Evolutionary conservation across 2,329 filamentous ascomycete species (phyloP).

Genomic region (Aquanectria penicillioides): DNA sequence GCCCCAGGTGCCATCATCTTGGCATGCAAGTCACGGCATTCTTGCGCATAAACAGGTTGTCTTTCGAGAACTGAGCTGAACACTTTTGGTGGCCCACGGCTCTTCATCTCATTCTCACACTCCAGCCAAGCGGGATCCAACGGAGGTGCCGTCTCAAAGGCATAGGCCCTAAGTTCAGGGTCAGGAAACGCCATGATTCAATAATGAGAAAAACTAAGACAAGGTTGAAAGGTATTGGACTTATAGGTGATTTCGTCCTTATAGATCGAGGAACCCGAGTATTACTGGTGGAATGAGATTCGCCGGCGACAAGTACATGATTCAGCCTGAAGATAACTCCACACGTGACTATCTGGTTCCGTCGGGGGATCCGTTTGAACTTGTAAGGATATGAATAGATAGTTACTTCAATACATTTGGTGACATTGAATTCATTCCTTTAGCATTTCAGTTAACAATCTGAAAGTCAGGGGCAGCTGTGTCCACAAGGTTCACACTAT

Average conservation of each 20-base stretch:
- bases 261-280: neutral
- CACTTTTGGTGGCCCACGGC: constrained; percentile 27
- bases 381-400: neutral
- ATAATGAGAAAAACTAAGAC: neutral
- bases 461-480: too few relatives aligned
- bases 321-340: neutral
- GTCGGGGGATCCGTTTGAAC: constrained; percentile 9
- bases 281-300: constrained; percentile 7
- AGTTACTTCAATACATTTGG: neutral
- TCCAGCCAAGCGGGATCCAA: constrained; percentile 53
- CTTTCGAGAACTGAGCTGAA: constrained; percentile 42
- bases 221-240: neutral
- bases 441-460: too few relatives aligned
- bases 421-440: too few relatives aligned
- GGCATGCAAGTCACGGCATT: constrained; percentile 51
- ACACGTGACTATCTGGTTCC: constrained; percentile 4
- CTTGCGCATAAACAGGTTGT: constrained; percentile 52
- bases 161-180: constrained; percentile 34
- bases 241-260: neutral
- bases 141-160: constrained; percentile 48
- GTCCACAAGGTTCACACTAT: too few relatives aligned
- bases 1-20: constrained; percentile 48
- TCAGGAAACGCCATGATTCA: constrained; percentile 30
- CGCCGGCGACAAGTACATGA: neutral
- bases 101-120: constrained; percentile 46